Evolutionary conservation across 441 rosid species (phyloP).

Genomic region (Bruguiera hainesii): DNA sequence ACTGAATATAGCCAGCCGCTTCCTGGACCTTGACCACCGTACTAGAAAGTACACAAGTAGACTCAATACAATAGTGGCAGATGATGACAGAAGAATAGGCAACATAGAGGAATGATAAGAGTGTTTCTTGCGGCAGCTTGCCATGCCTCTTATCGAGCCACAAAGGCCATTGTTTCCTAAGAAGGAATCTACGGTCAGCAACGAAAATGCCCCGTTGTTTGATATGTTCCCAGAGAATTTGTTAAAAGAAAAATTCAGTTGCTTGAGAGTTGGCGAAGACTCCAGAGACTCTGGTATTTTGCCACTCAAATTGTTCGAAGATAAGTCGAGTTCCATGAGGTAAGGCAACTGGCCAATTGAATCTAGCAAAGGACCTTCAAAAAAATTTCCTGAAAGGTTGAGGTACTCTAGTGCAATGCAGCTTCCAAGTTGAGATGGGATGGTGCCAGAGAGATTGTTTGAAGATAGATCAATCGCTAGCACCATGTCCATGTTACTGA

Average conservation of each 20-base stretch:
- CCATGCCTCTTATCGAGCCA: slow-evolving; percentile 27
- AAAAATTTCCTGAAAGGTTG: slow-evolving; percentile 30
- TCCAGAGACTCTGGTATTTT: slow-evolving; percentile 23
- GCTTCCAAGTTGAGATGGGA: slow-evolving; percentile 31
- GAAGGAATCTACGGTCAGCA: slow-evolving; percentile 29
- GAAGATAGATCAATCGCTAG: slow-evolving; percentile 32
- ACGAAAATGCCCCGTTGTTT: slow-evolving; percentile 23
- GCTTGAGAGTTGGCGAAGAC: slow-evolving; percentile 21
- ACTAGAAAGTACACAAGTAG: slow-evolving; percentile 7
- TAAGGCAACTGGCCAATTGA: slow-evolving; percentile 24
- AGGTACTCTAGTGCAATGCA: slow-evolving; percentile 31
- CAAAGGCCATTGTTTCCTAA: slow-evolving; percentile 30
- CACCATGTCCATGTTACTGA: slow-evolving; percentile 29
- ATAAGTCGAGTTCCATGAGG: slow-evolving; percentile 27
- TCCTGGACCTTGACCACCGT: slow-evolving; percentile 16
- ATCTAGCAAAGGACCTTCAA: slow-evolving; percentile 27
- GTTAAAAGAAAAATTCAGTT: slow-evolving; percentile 33
- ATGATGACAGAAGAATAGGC: slow-evolving; percentile 19
- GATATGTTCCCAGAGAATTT: slow-evolving; percentile 27
- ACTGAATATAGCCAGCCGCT: slow-evolving; percentile 3
- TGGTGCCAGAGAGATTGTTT: slow-evolving; percentile 25
- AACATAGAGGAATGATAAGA: slow-evolving; percentile 12
- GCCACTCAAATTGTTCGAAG: slow-evolving; percentile 27
- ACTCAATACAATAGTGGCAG: slow-evolving; percentile 17
- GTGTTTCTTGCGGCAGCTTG: slow-evolving; percentile 20